These are phyloP conservation scores for Naegleria lovaniensis DNA, from an alignment of 208 protist species.

Conservation along the genomic window DNA sequence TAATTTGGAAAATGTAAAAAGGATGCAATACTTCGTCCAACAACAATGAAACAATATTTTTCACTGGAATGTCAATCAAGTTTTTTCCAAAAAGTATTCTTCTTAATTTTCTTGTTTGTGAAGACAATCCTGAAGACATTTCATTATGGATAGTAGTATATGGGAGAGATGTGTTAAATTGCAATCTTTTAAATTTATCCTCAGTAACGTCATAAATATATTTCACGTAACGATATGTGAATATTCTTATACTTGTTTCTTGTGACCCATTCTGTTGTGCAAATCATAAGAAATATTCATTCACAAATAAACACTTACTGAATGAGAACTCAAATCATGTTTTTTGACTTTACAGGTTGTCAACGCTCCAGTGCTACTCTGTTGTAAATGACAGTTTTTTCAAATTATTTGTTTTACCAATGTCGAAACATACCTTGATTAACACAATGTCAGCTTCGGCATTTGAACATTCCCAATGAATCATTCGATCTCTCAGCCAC, in stretches of 20 bases:
- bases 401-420: not conserved
- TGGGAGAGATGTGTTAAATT: not conserved
- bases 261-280: not conserved
- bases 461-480: not conserved
- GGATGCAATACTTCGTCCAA: slow-evolving; percentile 32
- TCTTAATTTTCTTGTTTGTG: not conserved
- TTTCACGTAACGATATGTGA: not conserved
- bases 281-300: too few relatives aligned
- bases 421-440: not conserved
- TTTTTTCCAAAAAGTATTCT: slow-evolving; percentile 26
- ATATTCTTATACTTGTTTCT: not conserved
- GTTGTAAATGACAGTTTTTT: not conserved
- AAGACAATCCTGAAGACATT: not conserved
- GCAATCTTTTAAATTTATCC: not conserved
- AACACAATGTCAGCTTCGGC: not conserved
- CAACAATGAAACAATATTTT: slow-evolving; percentile 20
- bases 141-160: not conserved
- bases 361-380: not conserved
- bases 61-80: slow-evolving; percentile 26
- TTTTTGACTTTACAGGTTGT: not conserved
- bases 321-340: not conserved
- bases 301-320: not conserved
- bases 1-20: slow-evolving; percentile 36
- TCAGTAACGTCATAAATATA: not conserved
- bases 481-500: not conserved